Base-by-base conservation (phyloP, 371 early-diverging fungal species). In the Fennellomyces sp. region DNA sequence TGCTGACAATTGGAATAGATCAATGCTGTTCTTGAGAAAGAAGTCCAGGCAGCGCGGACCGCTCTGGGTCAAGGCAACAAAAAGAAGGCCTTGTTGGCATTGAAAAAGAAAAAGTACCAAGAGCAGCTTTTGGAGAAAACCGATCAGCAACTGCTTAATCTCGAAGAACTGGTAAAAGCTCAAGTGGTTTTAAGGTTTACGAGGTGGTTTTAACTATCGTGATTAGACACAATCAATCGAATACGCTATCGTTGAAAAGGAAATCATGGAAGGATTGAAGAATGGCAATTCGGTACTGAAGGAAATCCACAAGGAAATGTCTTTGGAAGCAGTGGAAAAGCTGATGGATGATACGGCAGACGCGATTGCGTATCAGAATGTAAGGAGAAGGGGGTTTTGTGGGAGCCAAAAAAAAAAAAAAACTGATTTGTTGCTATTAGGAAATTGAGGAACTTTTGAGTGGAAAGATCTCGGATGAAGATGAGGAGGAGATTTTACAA, bases 331-430 rank as follows among this genome's bases (percentile, higher is more conserved):
- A 12, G 97, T 97, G 0, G 94, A 97, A 58, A 84, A 86, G 53
- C 73, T 98, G 28, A 94, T 97, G 90, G 94, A 95, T 50, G 97
- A 98, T 58, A 97, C 97, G 0, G 94, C 91, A 0, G 98, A 97
- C 38, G 96, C 93, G 3, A 92, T 97, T 68, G 95, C 91, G 0
- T 97, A 97, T 67, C 98, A 98, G 68, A 91, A 93, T 60, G 94
- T 82, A 73, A 63, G 29, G 15, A 29, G 0, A 6, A 26, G 1
- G 29, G 3, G 33, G 28, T 41, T n/a, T 11, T 33, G 6, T 39
- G 39, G 39, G 39, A 39, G n/a, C 36, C 10, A 13, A n/a, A n/a
- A n/a, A n/a, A n/a, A n/a, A n/a, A n/a, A n/a, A n/a, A n/a, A n/a
- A n/a, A n/a, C n/a, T n/a, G n/a, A n/a, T n/a, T 38, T 27, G 12